Base-by-base conservation (phyloP, 495 filamentous ascomycete genomes). In the Cudoniella acicularis region DNA sequence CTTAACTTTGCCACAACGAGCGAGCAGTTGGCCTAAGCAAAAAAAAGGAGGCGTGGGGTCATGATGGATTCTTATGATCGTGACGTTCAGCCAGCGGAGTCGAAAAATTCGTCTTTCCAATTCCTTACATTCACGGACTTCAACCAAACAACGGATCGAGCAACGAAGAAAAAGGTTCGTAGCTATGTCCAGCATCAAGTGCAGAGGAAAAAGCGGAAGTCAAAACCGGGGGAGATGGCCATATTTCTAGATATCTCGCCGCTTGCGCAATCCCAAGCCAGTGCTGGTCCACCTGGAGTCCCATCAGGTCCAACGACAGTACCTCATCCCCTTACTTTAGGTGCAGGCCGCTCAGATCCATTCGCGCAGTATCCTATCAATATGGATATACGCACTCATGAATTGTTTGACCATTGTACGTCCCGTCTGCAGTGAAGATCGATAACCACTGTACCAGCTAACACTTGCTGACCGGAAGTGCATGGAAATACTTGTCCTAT, bases 91-190 rank as follows among this genome's bases (percentile, higher is more conserved):
- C n/a, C n/a, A n/a, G n/a, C n/a, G n/a, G n/a, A n/a, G n/a, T n/a
- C n/a, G n/a, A n/a, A n/a, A n/a, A n/a, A n/a, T n/a, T n/a, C n/a
- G n/a, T n/a, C n/a, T n/a, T 36, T 36, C 30, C 43, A 56, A 21
- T 61, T 61, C 36, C 43, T 61, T 13, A 55, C 22, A 10, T 61
- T 61, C 36, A 56, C 52, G 36, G 45, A 61, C 13, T 49, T 61
- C 17, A 2, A 56, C 1, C 52, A 61, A 2, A 61, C 52, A n/a
- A 56, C 43, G 23, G 23, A 49, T 21, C 24, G 26, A 6, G 45
- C 50, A 23, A 56, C 59, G 18, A 61, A 43, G 30, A 61, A 22
- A 20, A 55, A n/a, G 17, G 52, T 61, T 50, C 47, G 49, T 17
- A 57, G 54, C 46, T 54, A 62, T 57, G 60, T 42, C n/a, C 49